These are phyloP conservation scores for Trichosanthes truncata DNA, from an alignment of 306 rosid genomes.

Conservation along the genomic window DNA sequence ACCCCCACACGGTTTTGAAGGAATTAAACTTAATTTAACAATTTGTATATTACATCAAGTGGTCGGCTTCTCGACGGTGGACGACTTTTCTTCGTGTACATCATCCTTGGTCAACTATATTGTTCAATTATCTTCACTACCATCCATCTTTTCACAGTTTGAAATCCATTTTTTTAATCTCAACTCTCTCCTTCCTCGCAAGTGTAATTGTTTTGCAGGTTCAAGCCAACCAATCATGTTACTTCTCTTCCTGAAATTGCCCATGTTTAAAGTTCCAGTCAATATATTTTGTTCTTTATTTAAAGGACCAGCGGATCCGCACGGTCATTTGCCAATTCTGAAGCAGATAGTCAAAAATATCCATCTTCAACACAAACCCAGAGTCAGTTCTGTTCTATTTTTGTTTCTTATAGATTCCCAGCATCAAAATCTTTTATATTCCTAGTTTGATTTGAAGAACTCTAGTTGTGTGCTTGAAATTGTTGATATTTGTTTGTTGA, in stretches of 20 bases:
- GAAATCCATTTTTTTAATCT: neutral
- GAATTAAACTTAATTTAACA: too few relatives aligned
- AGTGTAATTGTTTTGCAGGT: neutral
- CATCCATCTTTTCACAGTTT: neutral
- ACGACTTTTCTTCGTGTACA: neutral
- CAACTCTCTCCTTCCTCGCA: neutral
- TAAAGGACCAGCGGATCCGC: neutral
- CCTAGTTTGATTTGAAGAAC: neutral
- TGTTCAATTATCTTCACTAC: neutral
- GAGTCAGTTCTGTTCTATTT: neutral
- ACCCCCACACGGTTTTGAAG: too few relatives aligned
- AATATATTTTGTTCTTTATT: neutral
- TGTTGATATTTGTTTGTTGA: neutral
- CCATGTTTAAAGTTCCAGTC: neutral
- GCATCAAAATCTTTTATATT: neutral
- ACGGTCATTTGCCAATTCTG: neutral
- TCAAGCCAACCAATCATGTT: neutral
- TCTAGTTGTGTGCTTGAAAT: neutral
- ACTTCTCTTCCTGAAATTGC: neutral
- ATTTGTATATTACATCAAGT: too few relatives aligned
- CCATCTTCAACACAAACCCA: conserved; percentile 1
- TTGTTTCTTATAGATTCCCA: neutral
- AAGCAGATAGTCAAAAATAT: neutral
- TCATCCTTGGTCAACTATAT: neutral
- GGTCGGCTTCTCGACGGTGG: neutral